These are phyloP conservation scores for Sophora flavescens DNA, from an alignment of 306 rosid species.

Conservation along the genomic window DNA sequence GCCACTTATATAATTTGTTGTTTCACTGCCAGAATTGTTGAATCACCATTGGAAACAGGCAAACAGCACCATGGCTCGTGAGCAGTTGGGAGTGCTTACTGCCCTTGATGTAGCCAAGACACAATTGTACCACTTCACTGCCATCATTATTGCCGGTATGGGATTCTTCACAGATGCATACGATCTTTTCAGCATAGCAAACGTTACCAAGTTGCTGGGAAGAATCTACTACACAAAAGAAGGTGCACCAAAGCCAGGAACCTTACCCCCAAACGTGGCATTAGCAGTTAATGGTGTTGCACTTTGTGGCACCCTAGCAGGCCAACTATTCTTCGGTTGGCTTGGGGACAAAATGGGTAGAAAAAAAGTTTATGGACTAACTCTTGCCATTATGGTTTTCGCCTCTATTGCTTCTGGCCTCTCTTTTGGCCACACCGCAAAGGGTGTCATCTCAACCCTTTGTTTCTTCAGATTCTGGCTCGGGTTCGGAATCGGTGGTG, in stretches of 20 bases:
- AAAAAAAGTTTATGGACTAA: constrained; percentile 45
- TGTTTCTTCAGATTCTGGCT: constrained; percentile 54
- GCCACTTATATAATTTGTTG: not conserved
- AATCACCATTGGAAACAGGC: not conserved
- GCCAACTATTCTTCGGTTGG: constrained; percentile 51
- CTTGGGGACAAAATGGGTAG: constrained; percentile 51
- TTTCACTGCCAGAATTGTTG: constrained; percentile 4
- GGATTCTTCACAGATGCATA: constrained; percentile 53
- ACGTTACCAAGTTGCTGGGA: constrained; percentile 41
- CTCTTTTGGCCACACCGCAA: constrained; percentile 38
- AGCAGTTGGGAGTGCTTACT: constrained; percentile 37
- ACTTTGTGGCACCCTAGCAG: constrained; percentile 47
- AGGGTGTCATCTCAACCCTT: constrained; percentile 37
- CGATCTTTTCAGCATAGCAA: constrained; percentile 47
- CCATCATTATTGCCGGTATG: constrained; percentile 49
- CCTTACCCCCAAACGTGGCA: constrained; percentile 45
- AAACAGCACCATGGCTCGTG: constrained; percentile 35
- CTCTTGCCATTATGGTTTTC: constrained; percentile 43
- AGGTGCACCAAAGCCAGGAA: constrained; percentile 38
- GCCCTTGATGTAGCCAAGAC: constrained; percentile 49
- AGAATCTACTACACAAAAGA: constrained; percentile 42
- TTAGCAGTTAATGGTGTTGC: constrained; percentile 46
- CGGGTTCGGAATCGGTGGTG: constrained; percentile 52
- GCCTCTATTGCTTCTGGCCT: constrained; percentile 48
- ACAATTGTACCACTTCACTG: constrained; percentile 49